Conservation (phyloP, 306 rosid species). For the Ammopiptanthus mongolicus region DNA sequence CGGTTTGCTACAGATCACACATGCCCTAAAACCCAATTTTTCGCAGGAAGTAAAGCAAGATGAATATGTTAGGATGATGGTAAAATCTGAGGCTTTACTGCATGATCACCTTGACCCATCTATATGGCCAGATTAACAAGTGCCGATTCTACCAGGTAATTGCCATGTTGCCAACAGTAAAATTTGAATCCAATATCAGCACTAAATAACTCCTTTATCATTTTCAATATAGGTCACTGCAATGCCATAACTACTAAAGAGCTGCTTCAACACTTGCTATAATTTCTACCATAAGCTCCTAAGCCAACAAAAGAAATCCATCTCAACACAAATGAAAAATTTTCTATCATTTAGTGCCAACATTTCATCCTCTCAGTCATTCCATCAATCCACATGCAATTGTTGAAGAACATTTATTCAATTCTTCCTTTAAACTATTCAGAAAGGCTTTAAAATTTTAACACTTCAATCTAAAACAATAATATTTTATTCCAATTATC, state of each 20-base stretch:
- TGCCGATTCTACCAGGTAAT: slow-evolving; percentile 4
- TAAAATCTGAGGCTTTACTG: background rate
- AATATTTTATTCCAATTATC: background rate
- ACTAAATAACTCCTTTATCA: background rate
- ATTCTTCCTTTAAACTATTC: slow-evolving; percentile 14
- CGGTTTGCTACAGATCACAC: background rate
- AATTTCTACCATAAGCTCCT: slow-evolving; percentile 9
- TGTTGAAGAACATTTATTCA: background rate
- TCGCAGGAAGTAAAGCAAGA: too few relatives aligned
- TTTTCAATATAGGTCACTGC: slow-evolving; percentile 2
- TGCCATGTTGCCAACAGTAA: background rate
- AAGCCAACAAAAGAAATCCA: slow-evolving; percentile 12
- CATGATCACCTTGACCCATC: slow-evolving; percentile 5
- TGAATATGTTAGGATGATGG: background rate
- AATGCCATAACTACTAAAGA: slow-evolving; percentile 7
- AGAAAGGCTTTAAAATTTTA: background rate
- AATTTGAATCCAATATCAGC: slow-evolving; percentile 6
- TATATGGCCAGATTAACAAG: background rate
- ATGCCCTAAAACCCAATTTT: background rate
- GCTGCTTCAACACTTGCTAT: background rate
- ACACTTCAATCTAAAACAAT: background rate
- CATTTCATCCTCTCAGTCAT: slow-evolving; percentile 9
- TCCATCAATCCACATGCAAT: slow-evolving; percentile 12
- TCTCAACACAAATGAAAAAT: background rate
- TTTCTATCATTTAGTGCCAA: background rate